Percentiles rank a stretch among this genome's conserved stretches.
Evolutionary conservation across 129 eudicot genomes (phyloP).

Genomic region (Arctium lappa): DNA sequence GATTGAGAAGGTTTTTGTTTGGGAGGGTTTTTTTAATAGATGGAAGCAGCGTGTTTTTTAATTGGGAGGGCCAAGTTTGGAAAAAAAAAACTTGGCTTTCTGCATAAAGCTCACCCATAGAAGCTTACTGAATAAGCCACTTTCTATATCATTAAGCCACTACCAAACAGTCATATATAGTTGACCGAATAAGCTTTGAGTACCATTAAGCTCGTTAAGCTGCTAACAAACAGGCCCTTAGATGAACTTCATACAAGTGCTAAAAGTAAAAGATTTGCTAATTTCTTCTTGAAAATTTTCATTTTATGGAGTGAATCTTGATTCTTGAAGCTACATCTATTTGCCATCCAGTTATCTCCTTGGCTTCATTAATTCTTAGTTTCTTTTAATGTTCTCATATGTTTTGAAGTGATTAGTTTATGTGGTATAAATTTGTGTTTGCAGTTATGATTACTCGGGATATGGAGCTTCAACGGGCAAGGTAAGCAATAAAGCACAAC

Average conservation of each 20-base stretch:
- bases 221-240: not conserved
- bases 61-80: too few relatives aligned
- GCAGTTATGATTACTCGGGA: slow-evolving; percentile 98
- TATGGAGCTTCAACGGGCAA: slow-evolving; percentile 96
- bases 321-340: not conserved
- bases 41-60: too few relatives aligned
- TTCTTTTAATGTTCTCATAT: not conserved
- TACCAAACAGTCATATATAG: too few relatives aligned
- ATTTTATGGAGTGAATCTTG: not conserved
- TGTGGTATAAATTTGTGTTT: slow-evolving; percentile 11
- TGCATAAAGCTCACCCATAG: too few relatives aligned
- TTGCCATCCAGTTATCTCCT: not conserved
- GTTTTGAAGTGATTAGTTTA: not conserved
- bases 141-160: too few relatives aligned
- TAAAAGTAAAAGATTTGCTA: not conserved
- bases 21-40: too few relatives aligned
- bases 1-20: too few relatives aligned
- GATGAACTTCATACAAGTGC: not conserved
- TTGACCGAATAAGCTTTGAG: too few relatives aligned
- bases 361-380: not conserved
- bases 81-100: too few relatives aligned
- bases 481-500: slow-evolving; percentile 45
- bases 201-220: too few relatives aligned
- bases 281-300: not conserved
- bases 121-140: too few relatives aligned